Base-by-base conservation (phyloP, 768 basidiomycete species). In the Mycena rebaudengoi region DNA sequence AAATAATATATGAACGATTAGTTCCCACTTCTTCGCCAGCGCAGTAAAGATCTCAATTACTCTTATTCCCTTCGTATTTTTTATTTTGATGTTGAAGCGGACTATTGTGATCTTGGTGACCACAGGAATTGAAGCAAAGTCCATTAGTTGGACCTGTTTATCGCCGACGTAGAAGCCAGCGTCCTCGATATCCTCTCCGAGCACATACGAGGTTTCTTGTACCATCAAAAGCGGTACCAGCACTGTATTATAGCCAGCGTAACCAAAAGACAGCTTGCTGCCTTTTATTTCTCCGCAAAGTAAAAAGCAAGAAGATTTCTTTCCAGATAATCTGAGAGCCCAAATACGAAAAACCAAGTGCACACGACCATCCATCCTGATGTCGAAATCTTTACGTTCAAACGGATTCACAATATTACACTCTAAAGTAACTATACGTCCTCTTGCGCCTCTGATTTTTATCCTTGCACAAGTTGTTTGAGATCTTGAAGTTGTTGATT, bases 81-180 rank as follows among this genome's bases (percentile, higher is more conserved):
- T 46, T 21, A 48, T 32, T 37, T 35, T 35, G 30, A 48, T 26
- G 33, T 35, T 28, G 18, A 45, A 37, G 44, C 32, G 18, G 1
- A 30, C 25, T 13, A 52, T 25, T 10, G 16, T 25, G 51, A 52
- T n/a, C 44, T 10, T 57, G 25, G 44, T 57, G 3, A 46, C 44
- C 30, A 33, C 33, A 6, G 55, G 55, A 28, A 57, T 57, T 6
- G 55, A 57, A 25, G 37, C 48, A 8, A 57, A 57, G 6, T 46
- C 13, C 23, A 12, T 18, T 18, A 48, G 43, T 25, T 33, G 12
- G 11, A 35, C 35, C 12, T 29, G 20, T 11, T 25, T 10, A 28
- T 37, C 10, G 26, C 23, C 16, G 28, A 16, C 8, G 7, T 20
- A 46, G 25, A 46, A 49, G 6, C 14, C 26, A 7, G 29, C 46